These are phyloP conservation scores for Arthroderma sp. DNA, from an alignment of 2,329 filamentous ascomycete species.

Conservation along the genomic window DNA sequence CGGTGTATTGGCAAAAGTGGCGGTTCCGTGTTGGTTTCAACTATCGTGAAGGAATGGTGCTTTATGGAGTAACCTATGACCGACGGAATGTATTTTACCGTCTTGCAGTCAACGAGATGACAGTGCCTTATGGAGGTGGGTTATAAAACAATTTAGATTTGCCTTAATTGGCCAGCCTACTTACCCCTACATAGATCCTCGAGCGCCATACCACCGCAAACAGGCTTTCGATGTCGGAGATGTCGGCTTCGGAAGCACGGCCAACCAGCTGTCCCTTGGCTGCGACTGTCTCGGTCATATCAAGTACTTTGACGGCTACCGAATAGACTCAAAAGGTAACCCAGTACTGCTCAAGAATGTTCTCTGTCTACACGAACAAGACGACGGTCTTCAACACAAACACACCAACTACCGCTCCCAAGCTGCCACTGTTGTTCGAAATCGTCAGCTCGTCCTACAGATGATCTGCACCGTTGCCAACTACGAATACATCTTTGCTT, in stretches of 20 bases:
- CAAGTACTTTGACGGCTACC: constrained; percentile 50
- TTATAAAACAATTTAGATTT: not conserved
- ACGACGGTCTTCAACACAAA: constrained; percentile 57
- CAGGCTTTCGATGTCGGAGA: constrained; percentile 60
- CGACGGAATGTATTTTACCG: constrained; percentile 55
- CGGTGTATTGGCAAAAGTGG: constrained; percentile 57
- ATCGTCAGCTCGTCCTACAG: constrained; percentile 55
- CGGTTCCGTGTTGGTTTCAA: constrained; percentile 51
- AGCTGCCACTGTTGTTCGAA: constrained; percentile 50
- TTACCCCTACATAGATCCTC: constrained; percentile 46
- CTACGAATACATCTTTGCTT: constrained; percentile 63
- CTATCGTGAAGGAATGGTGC: constrained; percentile 52
- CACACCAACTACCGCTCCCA: constrained; percentile 60
- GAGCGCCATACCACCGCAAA: constrained; percentile 57
- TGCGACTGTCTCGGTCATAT: constrained; percentile 61
- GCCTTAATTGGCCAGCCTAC: constrained; percentile 16
- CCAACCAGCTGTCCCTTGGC: constrained; percentile 57
- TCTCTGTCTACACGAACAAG: constrained; percentile 59
- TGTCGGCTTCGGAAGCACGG: constrained; percentile 53
- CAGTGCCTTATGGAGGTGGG: constrained; percentile 36
- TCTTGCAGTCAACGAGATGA: constrained; percentile 56
- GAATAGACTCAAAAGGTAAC: constrained; percentile 49
- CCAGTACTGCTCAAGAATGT: constrained; percentile 52
- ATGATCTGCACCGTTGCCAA: constrained; percentile 60
- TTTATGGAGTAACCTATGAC: constrained; percentile 55